These are phyloP conservation scores for Aureobasidium sp. DNA, from an alignment of 2,329 filamentous ascomycete species.

Conservation along the genomic window DNA sequence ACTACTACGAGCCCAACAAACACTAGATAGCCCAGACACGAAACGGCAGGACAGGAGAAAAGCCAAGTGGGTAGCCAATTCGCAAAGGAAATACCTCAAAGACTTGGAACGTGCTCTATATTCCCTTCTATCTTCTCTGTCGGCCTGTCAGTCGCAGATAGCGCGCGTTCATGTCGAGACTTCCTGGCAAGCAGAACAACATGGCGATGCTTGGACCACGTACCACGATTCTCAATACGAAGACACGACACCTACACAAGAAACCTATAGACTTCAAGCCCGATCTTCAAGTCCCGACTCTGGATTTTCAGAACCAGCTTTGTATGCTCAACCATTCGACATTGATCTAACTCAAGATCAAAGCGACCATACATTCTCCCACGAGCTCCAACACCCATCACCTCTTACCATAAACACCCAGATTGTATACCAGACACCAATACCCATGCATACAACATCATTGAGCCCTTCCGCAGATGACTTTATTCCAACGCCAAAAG, in stretches of 20 bases:
- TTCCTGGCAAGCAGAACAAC: neutral
- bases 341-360: neutral
- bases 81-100: neutral
- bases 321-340: constrained; percentile 10
- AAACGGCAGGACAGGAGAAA: neutral
- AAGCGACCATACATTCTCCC: neutral
- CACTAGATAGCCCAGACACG: neutral
- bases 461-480: neutral
- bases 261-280: neutral
- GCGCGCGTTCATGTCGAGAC: neutral
- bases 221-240: neutral
- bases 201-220: neutral
- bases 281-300: neutral
- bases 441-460: neutral
- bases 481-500: neutral
- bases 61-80: constrained; percentile 1
- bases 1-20: neutral
- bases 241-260: neutral
- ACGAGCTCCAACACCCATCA: neutral
- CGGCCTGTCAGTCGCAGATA: constrained; percentile 1
- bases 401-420: neutral
- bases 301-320: constrained; percentile 1
- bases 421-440: neutral
- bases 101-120: neutral
- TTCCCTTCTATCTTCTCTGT: neutral